Conservation (phyloP, 345 rosid genomes). For the Excoecaria agallocha region DNA sequence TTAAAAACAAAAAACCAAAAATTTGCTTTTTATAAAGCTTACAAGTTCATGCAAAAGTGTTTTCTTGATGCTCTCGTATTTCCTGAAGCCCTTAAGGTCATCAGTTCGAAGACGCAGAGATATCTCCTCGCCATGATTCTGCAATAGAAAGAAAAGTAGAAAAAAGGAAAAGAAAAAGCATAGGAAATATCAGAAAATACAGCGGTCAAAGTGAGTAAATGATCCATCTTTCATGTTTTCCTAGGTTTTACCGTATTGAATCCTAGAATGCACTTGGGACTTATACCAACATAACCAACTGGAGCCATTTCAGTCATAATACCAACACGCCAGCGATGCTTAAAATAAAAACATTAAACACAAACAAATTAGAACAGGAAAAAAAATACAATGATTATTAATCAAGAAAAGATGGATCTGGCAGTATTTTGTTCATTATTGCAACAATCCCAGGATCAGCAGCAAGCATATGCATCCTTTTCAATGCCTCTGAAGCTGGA, state of each 20-base stretch:
- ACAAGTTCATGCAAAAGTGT: constrained; percentile 96
- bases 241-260: constrained; percentile 66
- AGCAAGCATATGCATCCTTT: constrained; percentile 94
- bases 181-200: not conserved
- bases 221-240: not conserved
- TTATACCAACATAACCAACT: constrained; percentile 92
- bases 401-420: not conserved
- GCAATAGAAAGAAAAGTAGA: constrained; percentile 11
- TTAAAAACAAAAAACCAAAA: not conserved
- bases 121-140: constrained; percentile 97
- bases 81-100: constrained; percentile 95
- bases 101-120: constrained; percentile 95
- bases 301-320: constrained; percentile 98
- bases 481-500: constrained; percentile 81
- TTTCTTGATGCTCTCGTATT: constrained; percentile 83
- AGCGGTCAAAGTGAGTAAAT: not conserved
- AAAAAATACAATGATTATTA: constrained; percentile 4
- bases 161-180: not conserved
- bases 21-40: constrained; percentile 23
- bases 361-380: constrained; percentile 5
- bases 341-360: constrained; percentile 15
- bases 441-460: constrained; percentile 93
- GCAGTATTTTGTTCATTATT: constrained; percentile 77
- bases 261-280: constrained; percentile 83
- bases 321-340: constrained; percentile 89